Evolutionary conservation across 805 yeast species (phyloP).

Genomic region (Starmerella stellata): DNA sequence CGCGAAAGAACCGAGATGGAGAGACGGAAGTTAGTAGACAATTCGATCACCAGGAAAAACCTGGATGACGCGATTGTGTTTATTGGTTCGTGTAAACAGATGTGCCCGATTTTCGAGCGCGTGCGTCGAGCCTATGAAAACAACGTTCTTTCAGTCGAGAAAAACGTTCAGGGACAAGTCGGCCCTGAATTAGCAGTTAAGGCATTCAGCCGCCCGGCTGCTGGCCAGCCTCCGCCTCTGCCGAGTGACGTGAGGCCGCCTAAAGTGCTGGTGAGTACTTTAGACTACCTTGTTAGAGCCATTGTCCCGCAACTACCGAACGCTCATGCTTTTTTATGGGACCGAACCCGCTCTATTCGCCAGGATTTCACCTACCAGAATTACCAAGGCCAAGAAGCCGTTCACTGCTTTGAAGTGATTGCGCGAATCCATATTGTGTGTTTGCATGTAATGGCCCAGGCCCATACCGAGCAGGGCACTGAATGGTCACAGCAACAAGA

Average conservation of each 20-base stretch:
- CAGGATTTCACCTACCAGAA: slow-evolving; percentile 95
- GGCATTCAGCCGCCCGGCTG: slow-evolving; percentile 91
- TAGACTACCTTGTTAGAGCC: slow-evolving; percentile 52
- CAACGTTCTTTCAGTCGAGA: slow-evolving; percentile 64
- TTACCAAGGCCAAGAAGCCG: slow-evolving; percentile 80
- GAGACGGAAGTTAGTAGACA: slow-evolving; percentile 62
- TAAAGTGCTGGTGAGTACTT: slow-evolving; percentile 41
- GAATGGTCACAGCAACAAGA: slow-evolving; percentile 92
- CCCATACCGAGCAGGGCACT: slow-evolving; percentile 23
- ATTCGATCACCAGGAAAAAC: slow-evolving; percentile 62
- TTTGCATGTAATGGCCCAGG: slow-evolving; percentile 68
- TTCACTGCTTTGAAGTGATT: slow-evolving; percentile 79
- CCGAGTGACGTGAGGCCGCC: slow-evolving; percentile 98
- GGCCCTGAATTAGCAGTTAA: slow-evolving; percentile 52
- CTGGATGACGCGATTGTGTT: slow-evolving; percentile 77
- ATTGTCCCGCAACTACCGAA: slow-evolving; percentile 55
- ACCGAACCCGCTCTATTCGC: slow-evolving; percentile 85
- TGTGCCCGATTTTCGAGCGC: slow-evolving; percentile 92
- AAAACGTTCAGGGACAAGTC: slow-evolving; percentile 39
- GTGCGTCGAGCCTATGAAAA: slow-evolving; percentile 74
- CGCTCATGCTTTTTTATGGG: slow-evolving; percentile 87
- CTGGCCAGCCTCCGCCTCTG: slow-evolving; percentile 93
- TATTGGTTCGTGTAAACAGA: slow-evolving; percentile 73
- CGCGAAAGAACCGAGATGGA: slow-evolving; percentile 67
- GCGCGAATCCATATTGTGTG: slow-evolving; percentile 73